Evolutionary conservation across 768 basidiomycete species (phyloP), one percentile per base, ranked within the genome.

Genomic region (Mycena vitilis): DNA sequence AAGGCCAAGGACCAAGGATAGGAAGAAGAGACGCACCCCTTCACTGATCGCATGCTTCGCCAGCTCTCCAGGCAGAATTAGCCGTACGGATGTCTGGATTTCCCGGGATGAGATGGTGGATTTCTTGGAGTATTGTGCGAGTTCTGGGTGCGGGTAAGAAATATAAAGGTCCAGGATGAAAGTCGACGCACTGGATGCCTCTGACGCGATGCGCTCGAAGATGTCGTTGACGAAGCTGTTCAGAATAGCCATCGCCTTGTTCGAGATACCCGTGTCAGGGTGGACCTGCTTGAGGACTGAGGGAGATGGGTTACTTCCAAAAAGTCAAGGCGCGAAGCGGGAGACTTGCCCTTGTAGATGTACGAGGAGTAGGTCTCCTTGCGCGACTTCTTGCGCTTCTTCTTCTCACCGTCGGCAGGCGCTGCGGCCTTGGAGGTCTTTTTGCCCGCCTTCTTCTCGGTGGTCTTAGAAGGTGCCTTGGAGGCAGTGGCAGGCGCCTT

Each of bases 21-120:
- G 0, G 47, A 30, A n/a, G 22, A 40, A 22, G 42, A n/a, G n/a
- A 68, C 71, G 60, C n/a, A 69, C 71, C 18, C 71, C 71, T 61
- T 72, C 71, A 45, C 51, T 55, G 78, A 95, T 94, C 68, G 92
- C 93, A 80, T 95, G 94, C 86, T 96, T 97, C 74, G 95, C 92
- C 64, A 97, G 89, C 82, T 96, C 95, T 79, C 95, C 95, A 73
- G 97, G 96, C 37, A 99, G 92, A 80, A 99, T 97, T 63, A 98
- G 89, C 71, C 97, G 93, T 64, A 99, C 98, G 45, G 96, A 89
- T 47, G 97, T 99, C 81, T 99, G 96, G 73, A 98, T 98, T 83
- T 99, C 96, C 70, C 96, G 95, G 52, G 96, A 98, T 30, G 97
- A 98, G 79, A 99, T 98, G 47, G 96, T 99, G 8, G 96, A 98